Base-by-base conservation (phyloP, 1,139 yeast species). In the Suhomyces choctaworum region DNA sequence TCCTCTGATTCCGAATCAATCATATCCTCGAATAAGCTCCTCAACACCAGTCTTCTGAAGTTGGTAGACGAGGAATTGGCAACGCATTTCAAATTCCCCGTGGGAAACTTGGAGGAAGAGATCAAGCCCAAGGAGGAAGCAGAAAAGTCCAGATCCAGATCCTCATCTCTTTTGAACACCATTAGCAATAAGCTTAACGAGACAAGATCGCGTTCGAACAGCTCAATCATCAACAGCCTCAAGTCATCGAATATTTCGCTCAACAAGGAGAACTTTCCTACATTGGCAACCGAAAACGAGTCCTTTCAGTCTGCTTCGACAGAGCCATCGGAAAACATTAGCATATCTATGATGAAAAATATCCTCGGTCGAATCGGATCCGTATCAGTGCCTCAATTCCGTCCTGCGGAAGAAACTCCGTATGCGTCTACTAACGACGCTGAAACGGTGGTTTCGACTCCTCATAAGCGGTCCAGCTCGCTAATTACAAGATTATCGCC, bases 81-180 rank as follows among this genome's bases (percentile, higher is more conserved):
- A 22, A 41, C 51, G 1, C 62, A 59, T 39, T 62, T 56, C 42
- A 55, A 62, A 34, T 61, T 62, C 31, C 69, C 70, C 1, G 52
- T 48, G 16, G 63, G 62, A 1, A 49, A 55, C 30, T 34, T 53
- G 20, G 49, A 40, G 7, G 52, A 52, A 4, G 26, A 19, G 11
- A 21, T 24, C 7, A 39, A 40, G 21, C 45, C 42, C 6, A 45
- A 48, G 23, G 48, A 42, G 16, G 50, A 46, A 10, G 41, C 37
- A 5, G 53, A 51, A 24, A 40, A 47, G 28, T 45, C 45, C 16
- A 41, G 75, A 26, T 65, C 72, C 6, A 50, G 75, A 22, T 68
- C 74, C 4, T 54, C 66, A 8, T 68, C 74, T 1, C 41, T 70
- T 10, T 52, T 70, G 39, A 68, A 68, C 39, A 60, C 69, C 7